phyloP scores from a whole-genome alignment of 306 rosid genomes.

The Betula pendula region DNA sequence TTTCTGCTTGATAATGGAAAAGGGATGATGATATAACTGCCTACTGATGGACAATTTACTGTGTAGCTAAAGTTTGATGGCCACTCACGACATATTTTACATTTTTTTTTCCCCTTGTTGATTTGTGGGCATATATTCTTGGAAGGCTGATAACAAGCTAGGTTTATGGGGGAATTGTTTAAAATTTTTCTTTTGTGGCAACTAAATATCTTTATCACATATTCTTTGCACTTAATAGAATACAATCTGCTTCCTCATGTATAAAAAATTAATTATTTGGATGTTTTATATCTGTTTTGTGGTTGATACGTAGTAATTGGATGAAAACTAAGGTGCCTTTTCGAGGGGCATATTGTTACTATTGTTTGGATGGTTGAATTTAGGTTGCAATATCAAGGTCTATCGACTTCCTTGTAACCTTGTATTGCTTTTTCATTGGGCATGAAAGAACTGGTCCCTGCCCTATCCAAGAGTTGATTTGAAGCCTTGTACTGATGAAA shows the following conservation, averaged over 20 bases:
- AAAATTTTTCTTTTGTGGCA: not conserved
- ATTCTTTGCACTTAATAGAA: not conserved
- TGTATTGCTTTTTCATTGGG: not conserved
- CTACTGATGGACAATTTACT: conserved; percentile 1
- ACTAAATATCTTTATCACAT: not conserved
- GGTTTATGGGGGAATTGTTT: not conserved
- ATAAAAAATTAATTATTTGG: too few relatives aligned
- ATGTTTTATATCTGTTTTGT: too few relatives aligned
- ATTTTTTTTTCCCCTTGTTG: not conserved
- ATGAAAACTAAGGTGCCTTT: too few relatives aligned
- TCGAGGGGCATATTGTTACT: not conserved
- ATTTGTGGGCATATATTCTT: not conserved
- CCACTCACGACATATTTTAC: not conserved
- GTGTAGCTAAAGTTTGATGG: not conserved
- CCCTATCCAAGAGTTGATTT: not conserved
- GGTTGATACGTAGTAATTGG: too few relatives aligned
- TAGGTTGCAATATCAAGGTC: not conserved
- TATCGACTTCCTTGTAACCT: not conserved
- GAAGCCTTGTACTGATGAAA: not conserved
- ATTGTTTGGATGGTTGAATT: not conserved
- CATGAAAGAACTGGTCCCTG: not conserved
- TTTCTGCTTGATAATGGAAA: not conserved
- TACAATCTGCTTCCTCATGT: not conserved
- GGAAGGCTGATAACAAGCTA: not conserved
- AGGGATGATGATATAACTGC: not conserved